phyloP scores from a whole-genome alignment of 495 filamentous ascomycete genomes.

The Lasiosphaeris hirsuta region DNA sequence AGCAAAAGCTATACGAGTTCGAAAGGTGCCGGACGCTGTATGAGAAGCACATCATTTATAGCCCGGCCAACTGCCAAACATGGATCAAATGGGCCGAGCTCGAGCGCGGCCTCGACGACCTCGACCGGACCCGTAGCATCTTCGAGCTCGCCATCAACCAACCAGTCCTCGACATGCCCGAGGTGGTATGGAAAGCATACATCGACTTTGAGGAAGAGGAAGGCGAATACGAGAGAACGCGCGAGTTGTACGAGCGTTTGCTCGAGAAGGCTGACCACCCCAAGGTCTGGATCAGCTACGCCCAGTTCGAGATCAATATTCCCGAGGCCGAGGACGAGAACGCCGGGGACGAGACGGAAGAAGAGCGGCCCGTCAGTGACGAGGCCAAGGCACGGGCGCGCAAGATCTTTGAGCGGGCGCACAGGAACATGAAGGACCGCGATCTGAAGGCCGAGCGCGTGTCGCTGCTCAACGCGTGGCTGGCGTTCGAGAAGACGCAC shows the following conservation, averaged over 20 bases:
- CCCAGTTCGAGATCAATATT: slow-evolving; percentile 92
- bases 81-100: slow-evolving; percentile 96
- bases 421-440: slow-evolving; percentile 86
- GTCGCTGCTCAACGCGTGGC: slow-evolving; percentile 85
- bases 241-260: slow-evolving; percentile 85
- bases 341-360: slow-evolving; percentile 41
- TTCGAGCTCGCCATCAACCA: slow-evolving; percentile 89
- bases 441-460: slow-evolving; percentile 93
- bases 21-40: slow-evolving; percentile 84
- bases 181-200: slow-evolving; percentile 93
- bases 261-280: slow-evolving; percentile 92
- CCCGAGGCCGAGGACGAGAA: slow-evolving; percentile 55
- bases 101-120: slow-evolving; percentile 83
- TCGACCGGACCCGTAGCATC: slow-evolving; percentile 82
- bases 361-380: slow-evolving; percentile 72
- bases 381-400: slow-evolving; percentile 78
- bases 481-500: slow-evolving; percentile 81
- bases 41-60: slow-evolving; percentile 90
- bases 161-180: slow-evolving; percentile 90
- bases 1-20: slow-evolving; percentile 91
- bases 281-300: slow-evolving; percentile 98
- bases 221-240: slow-evolving; percentile 77
- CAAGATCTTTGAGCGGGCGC: slow-evolving; percentile 78
- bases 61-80: slow-evolving; percentile 79
- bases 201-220: slow-evolving; percentile 98